Base-by-base conservation (phyloP, 2,329 filamentous ascomycete genomes). In the Magnaporthales sp. region DNA sequence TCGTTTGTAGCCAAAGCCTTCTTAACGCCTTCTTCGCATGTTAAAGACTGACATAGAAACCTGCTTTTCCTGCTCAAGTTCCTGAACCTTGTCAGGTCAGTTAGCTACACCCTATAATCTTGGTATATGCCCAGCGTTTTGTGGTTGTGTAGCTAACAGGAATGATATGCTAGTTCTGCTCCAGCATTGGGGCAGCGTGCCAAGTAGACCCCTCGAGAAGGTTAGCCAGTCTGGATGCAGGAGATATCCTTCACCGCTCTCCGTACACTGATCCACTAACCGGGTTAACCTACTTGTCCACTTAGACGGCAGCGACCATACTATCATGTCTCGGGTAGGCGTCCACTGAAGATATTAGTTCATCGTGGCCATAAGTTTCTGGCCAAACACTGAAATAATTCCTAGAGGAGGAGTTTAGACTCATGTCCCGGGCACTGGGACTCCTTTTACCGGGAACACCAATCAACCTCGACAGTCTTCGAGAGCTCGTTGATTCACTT, bases 391-490 rank as follows among this genome's bases (percentile, higher is more conserved):
- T 60, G 15, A 60, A 9, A 26, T 7, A 19, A 3, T 60, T 13
- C 29, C 22, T 11, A 51, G 72, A 73, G 63, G 71, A 74, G 60
- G 71, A 73, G 66, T 73, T 73, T 61, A 71, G 72, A 15, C 73
- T 72, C 60, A 73, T 73, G 73, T 71, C 72, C 56, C 69, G 70
- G 65, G 72, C 71, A 6, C 64, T 74, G 4, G 72, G 73, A 67
- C 71, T 73, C 64, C 73, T 74, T 56, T 54, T 74, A 22, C 72
- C 73, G 26, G 56, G 24, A 27, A 27, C 22, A 15, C 56, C 72
- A 19, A 68, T 74, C 24, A 72, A 72, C 61, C 68, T 74, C 15
- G 67, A 70, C 7, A 71, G 67, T 2, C 68, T 74, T 62, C 68
- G 69, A 4, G 69, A 68, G 13, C 38, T 71, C 4, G 68, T 72